phyloP scores from a whole-genome alignment of 306 rosid genomes.

The Leucaena leucocephala region DNA sequence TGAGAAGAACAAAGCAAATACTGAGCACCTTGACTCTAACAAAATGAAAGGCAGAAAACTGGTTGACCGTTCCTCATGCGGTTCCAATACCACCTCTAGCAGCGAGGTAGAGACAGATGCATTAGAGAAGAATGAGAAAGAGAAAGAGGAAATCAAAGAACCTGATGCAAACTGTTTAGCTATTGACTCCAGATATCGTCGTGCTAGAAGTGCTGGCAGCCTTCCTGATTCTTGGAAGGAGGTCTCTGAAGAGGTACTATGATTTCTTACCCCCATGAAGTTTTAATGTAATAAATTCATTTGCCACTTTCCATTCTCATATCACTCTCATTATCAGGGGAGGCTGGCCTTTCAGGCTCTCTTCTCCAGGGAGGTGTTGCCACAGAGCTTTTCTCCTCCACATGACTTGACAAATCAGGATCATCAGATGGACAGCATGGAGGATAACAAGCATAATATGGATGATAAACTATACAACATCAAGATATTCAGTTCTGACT shows the following conservation, averaged over 20 bases:
- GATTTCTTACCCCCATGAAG: slow-evolving; percentile 8
- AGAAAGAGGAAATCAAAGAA: slow-evolving; percentile 57
- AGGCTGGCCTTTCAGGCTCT: slow-evolving; percentile 87
- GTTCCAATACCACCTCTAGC: slow-evolving; percentile 90
- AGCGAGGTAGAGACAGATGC: slow-evolving; percentile 88
- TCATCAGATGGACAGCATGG: slow-evolving; percentile 40
- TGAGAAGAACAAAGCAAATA: slow-evolving; percentile 48
- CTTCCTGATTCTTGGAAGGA: slow-evolving; percentile 83
- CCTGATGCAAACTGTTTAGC: slow-evolving; percentile 57
- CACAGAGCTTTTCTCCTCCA: slow-evolving; percentile 91
- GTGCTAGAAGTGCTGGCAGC: slow-evolving; percentile 58
- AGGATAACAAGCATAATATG: slow-evolving; percentile 40
- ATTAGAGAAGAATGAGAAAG: slow-evolving; percentile 67
- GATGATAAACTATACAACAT: slow-evolving; percentile 43
- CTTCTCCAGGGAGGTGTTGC: slow-evolving; percentile 80
- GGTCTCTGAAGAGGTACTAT: slow-evolving; percentile 87
- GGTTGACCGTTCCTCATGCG: slow-evolving; percentile 96
- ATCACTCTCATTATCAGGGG: slow-evolving; percentile 57
- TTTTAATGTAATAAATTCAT: slow-evolving; percentile 23
- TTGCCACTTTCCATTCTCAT: slow-evolving; percentile 40
- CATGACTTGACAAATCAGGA: slow-evolving; percentile 45
- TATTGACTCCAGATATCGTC: slow-evolving; percentile 59
- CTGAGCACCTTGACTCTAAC: slow-evolving; percentile 65
- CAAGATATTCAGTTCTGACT: slow-evolving; percentile 45
- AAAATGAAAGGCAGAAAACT: slow-evolving; percentile 54